phyloP scores from a whole-genome alignment of 371 early-diverging fungal species.

The Mucor circinelloides region DNA sequence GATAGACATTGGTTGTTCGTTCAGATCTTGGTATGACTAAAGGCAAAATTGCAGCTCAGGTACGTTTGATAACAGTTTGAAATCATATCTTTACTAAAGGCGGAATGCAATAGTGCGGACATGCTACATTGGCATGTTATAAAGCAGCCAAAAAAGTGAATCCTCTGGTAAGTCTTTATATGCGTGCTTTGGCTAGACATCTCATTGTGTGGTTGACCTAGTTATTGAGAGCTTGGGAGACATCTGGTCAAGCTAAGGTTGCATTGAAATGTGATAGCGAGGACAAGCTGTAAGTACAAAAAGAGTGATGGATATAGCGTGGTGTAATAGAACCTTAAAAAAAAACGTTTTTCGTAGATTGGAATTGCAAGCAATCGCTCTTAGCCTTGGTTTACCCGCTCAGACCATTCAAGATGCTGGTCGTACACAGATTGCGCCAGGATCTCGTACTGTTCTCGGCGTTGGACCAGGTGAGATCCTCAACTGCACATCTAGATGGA shows the following conservation, averaged over 20 bases:
- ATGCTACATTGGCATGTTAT: conserved; percentile 92
- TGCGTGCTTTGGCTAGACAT: neutral
- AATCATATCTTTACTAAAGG: neutral
- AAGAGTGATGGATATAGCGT: neutral
- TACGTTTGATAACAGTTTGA: conserved; percentile 11
- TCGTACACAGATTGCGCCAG: conserved; percentile 96
- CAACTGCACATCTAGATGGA: neutral
- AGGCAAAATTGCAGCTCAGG: conserved; percentile 95
- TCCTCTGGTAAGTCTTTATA: conserved; percentile 47
- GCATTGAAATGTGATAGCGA: conserved; percentile 81
- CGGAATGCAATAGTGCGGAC: conserved; percentile 72
- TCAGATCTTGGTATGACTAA: conserved; percentile 94
- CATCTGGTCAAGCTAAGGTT: conserved; percentile 85
- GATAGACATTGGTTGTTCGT: conserved; percentile 78
- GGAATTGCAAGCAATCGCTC: conserved; percentile 73
- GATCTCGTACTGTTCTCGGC: conserved; percentile 94
- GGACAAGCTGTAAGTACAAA: conserved; percentile 68
- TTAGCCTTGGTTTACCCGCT: conserved; percentile 71
- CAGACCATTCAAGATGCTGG: conserved; percentile 94
- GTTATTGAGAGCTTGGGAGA: conserved; percentile 77
- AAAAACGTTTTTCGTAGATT: conserved; percentile 48
- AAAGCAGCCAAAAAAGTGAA: conserved; percentile 58
- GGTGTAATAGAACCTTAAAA: neutral
- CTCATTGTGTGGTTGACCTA: conserved; percentile 6
- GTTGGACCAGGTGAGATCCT: conserved; percentile 85